Evolutionary conservation across 768 basidiomycete species (phyloP).

Genomic region (Trametes maxima): DNA sequence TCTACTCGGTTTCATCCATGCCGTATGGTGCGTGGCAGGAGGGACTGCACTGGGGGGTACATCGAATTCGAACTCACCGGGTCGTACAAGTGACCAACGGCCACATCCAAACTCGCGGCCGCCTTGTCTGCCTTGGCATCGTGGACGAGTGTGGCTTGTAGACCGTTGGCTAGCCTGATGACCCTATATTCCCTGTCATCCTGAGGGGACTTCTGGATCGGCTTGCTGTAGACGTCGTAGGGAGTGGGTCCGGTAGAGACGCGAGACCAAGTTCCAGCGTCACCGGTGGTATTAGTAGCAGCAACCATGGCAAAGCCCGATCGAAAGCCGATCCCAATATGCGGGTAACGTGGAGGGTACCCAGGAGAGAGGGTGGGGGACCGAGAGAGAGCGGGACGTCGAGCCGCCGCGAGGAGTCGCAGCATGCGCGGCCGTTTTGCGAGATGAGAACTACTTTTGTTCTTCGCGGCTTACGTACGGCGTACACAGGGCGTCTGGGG

Average conservation of each 20-base stretch:
- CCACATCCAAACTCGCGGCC: slow-evolving; percentile 91
- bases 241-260: slow-evolving; percentile 26
- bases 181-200: slow-evolving; percentile 83
- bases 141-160: slow-evolving; percentile 83
- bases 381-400: slow-evolving; percentile 12
- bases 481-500: slow-evolving; percentile 11
- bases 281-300: slow-evolving; percentile 7
- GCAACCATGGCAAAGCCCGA: slow-evolving; percentile 20
- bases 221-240: slow-evolving; percentile 56
- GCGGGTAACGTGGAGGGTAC: background rate
- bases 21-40: background rate
- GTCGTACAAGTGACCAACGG: slow-evolving; percentile 91
- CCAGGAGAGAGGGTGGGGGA: background rate
- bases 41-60: background rate
- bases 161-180: slow-evolving; percentile 83
- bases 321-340: background rate
- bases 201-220: slow-evolving; percentile 70
- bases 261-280: slow-evolving; percentile 16
- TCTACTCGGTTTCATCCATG: background rate
- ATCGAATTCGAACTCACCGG: slow-evolving; percentile 58
- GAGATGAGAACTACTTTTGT: slow-evolving; percentile 13
- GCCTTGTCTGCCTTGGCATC: slow-evolving; percentile 91
- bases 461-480: slow-evolving; percentile 10
- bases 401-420: slow-evolving; percentile 21
- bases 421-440: slow-evolving; percentile 16